These are phyloP conservation scores for Nicotiana benthamiana DNA, from an alignment of 257 asterid species.

Conservation along the genomic window DNA sequence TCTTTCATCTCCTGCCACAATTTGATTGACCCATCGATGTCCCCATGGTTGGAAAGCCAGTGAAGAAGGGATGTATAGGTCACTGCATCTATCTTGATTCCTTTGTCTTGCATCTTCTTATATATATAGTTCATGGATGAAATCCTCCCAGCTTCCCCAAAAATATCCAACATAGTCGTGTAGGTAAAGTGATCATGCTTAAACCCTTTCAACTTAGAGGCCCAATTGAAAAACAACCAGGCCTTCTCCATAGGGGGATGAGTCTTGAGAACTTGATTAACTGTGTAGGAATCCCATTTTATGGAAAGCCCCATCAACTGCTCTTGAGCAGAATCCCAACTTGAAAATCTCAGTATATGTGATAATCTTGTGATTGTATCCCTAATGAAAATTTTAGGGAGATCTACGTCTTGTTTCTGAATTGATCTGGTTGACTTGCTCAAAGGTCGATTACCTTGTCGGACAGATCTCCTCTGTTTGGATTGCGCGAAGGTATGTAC, in stretches of 20 bases:
- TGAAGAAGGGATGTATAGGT: slow-evolving; percentile 78
- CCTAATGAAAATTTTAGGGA: slow-evolving; percentile 35
- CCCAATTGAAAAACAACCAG: slow-evolving; percentile 97
- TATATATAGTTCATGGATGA: slow-evolving; percentile 69
- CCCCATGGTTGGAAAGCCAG: slow-evolving; percentile 76
- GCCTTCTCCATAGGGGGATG: slow-evolving; percentile 94
- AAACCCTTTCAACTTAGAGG: slow-evolving; percentile 38
- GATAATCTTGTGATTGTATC: slow-evolving; percentile 51
- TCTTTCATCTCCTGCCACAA: slow-evolving; percentile 79
- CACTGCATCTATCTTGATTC: slow-evolving; percentile 65
- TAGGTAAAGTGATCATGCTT: slow-evolving; percentile 89
- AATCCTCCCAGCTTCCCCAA: slow-evolving; percentile 84
- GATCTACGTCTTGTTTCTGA: slow-evolving; percentile 18
- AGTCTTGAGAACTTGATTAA: slow-evolving; percentile 78
- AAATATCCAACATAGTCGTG: slow-evolving; percentile 92
- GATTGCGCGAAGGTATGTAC: slow-evolving; percentile 5
- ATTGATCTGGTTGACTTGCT: slow-evolving; percentile 21
- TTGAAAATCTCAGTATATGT: slow-evolving; percentile 51
- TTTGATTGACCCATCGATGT: slow-evolving; percentile 52
- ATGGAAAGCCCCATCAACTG: slow-evolving; percentile 44
- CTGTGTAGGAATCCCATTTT: slow-evolving; percentile 90
- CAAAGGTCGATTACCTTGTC: slow-evolving; percentile 11
- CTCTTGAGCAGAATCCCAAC: slow-evolving; percentile 77
- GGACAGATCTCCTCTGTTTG: slow-evolving; percentile 20
- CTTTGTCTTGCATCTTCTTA: slow-evolving; percentile 64